phyloP scores from a whole-genome alignment of 2,329 filamentous ascomycete genomes.

The Penicillium vulpinum region DNA sequence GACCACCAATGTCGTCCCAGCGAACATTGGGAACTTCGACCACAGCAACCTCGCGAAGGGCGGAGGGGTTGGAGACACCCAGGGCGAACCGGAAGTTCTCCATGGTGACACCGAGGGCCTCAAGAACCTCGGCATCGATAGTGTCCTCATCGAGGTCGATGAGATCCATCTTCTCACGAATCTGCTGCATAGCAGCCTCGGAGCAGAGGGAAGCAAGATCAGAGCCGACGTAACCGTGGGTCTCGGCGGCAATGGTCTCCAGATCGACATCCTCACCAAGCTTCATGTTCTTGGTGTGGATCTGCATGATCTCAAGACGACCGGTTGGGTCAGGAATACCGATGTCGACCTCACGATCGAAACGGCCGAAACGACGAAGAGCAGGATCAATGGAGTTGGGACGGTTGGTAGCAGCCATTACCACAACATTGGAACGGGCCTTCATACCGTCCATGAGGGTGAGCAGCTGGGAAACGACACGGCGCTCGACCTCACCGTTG shows the following conservation, averaged over 20 bases:
- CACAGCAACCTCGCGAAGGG: conserved; percentile 96
- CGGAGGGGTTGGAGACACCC: conserved; percentile 96
- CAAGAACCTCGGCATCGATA: conserved; percentile 96
- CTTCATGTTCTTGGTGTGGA: conserved; percentile 99
- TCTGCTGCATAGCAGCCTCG: conserved; percentile 99
- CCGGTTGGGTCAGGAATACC: conserved; percentile 97
- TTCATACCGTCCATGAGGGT: conserved; percentile 99
- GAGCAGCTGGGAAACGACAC: conserved; percentile 93
- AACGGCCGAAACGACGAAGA: conserved; percentile 95
- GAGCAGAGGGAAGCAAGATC: conserved; percentile 98
- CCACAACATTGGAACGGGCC: conserved; percentile 95
- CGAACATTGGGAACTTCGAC: conserved; percentile 99
- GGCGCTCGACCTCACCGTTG: conserved; percentile 96
- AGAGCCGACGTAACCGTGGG: conserved; percentile 97
- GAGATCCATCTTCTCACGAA: conserved; percentile 99
- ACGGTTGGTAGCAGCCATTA: conserved; percentile 98
- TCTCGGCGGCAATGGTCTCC: conserved; percentile 94
- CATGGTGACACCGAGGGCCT: conserved; percentile 98
- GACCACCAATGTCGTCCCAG: conserved; percentile 99
- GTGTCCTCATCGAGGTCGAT: conserved; percentile 99
- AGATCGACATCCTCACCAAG: conserved; percentile 94
- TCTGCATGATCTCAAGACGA: conserved; percentile 97
- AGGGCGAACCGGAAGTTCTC: conserved; percentile 99
- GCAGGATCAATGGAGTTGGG: conserved; percentile 98
- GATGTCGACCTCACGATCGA: conserved; percentile 98